Conservation (phyloP, 805 yeast species). For the Nadsonia fulvescens region DNA sequence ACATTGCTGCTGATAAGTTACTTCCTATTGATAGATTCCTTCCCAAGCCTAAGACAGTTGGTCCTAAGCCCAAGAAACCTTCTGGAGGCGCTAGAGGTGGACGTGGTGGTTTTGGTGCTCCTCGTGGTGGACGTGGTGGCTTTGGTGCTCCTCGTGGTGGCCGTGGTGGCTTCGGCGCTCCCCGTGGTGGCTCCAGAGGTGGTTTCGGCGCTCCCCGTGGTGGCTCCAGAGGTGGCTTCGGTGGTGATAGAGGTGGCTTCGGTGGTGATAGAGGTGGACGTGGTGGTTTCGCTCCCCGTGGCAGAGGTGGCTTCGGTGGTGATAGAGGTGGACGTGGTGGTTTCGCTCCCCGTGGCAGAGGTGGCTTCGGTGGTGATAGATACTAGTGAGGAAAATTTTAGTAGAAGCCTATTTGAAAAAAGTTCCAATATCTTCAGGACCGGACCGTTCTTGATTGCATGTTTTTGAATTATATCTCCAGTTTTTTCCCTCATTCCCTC, state of each 20-base stretch:
- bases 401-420: constrained; percentile 7
- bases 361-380: constrained; percentile 16
- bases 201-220: constrained; percentile 24
- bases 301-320: constrained; percentile 13
- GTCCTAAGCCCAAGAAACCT: constrained; percentile 52
- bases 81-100: constrained; percentile 33
- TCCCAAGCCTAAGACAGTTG: constrained; percentile 89
- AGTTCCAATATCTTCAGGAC: too few relatives aligned
- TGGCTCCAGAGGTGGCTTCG: constrained; percentile 17
- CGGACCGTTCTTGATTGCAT: too few relatives aligned
- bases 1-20: constrained; percentile 85
- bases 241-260: constrained; percentile 18
- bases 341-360: too few relatives aligned
- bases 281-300: constrained; percentile 13
- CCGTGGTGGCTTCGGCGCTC: constrained; percentile 22
- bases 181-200: constrained; percentile 18
- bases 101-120: constrained; percentile 26
- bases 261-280: constrained; percentile 22
- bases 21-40: constrained; percentile 91
- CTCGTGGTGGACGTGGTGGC: constrained; percentile 25
- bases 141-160: constrained; percentile 30
- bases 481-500: too few relatives aligned
- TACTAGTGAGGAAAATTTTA: constrained; percentile 9
- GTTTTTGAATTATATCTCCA: too few relatives aligned
- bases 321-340: constrained; percentile 11